phyloP scores from a whole-genome alignment of 768 basidiomycete species.

The Hirschioporus abietinus region DNA sequence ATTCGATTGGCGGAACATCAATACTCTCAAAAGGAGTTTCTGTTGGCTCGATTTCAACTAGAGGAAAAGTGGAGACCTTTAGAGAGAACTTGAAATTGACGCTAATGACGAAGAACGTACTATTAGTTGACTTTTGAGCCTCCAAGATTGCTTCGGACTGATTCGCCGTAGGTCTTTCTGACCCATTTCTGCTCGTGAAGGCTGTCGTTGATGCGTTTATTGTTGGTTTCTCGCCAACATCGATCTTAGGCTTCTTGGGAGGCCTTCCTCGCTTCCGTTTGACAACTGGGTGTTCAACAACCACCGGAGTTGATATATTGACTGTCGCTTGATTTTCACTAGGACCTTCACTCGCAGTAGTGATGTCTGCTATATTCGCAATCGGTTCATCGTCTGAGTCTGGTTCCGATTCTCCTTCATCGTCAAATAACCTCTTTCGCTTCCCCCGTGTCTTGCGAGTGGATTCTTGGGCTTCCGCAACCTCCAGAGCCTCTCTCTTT shows the following conservation, averaged over 20 bases:
- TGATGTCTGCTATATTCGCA: neutral
- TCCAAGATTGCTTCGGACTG: neutral
- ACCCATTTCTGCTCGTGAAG: neutral
- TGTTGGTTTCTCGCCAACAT: neutral
- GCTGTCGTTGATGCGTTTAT: neutral
- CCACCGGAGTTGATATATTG: neutral
- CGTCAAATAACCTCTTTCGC: neutral
- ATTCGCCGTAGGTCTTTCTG: neutral
- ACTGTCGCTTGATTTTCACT: neutral
- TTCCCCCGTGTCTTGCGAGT: neutral
- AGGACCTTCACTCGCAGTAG: too few relatives aligned
- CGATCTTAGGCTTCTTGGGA: conserved; percentile 1
- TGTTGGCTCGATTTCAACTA: too few relatives aligned
- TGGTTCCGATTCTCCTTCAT: neutral
- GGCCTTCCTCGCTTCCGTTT: conserved; percentile 5
- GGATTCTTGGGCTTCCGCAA: neutral
- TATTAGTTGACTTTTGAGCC: too few relatives aligned
- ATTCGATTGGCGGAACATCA: too few relatives aligned
- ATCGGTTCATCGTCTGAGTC: neutral
- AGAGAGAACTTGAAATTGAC: too few relatives aligned
- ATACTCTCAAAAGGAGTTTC: too few relatives aligned
- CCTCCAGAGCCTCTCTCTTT: conserved; percentile 24
- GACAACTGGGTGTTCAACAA: neutral
- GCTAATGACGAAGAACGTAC: too few relatives aligned
- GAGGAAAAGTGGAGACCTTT: too few relatives aligned